Base-by-base conservation (phyloP, 177 flowering plant genomes). In the Vitis hybrid region DNA sequence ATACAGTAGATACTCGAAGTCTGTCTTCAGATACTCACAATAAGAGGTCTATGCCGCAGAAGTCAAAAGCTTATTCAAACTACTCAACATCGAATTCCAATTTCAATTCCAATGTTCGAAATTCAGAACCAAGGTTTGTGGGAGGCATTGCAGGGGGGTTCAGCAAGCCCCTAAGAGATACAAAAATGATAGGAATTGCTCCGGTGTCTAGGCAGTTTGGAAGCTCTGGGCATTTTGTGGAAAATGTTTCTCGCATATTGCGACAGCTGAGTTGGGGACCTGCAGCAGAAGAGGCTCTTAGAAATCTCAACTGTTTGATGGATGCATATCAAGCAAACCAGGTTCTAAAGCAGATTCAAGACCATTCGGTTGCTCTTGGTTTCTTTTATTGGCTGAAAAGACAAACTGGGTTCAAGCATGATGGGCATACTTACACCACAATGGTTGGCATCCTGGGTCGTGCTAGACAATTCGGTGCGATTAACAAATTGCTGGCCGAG, bases 371-470 rank as follows among this genome's bases (percentile, higher is more conserved):
- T 72, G 99, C 99, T 64, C 85, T 83, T 56, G 87, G 90, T 6
- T 92, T 92, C 78, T 96, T 96, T 80, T 76, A 88, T 74, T 96
- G 99, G 99, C 74, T 96, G 81, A 96, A 89, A 73, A 63, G 76
- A 45, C 88, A 76, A 75, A 64, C 87, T 8, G 91, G 97, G 11
- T 96, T 88, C 83, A 92, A 84, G 87, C 99, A 96, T 74, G 98
- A 94, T 78, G 97, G 82, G 45, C 94, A 96, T 73, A 92, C 93
- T 56, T 96, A 94, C 70, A 96, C 99, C 51, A 96, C 99, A 58
- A 96, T 93, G 99, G 85, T 92, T 23, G 99, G 98, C 34, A 88
- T 92, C 56, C 93, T 96, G 68, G 99, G 99, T 21, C 91, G 89
- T 51, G 87, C 99, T 9, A 80, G 78, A 71, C 89, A 91, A 76